These are phyloP conservation scores for Gastrodia elata DNA, from an alignment of 106 monocot species.

Conservation along the genomic window DNA sequence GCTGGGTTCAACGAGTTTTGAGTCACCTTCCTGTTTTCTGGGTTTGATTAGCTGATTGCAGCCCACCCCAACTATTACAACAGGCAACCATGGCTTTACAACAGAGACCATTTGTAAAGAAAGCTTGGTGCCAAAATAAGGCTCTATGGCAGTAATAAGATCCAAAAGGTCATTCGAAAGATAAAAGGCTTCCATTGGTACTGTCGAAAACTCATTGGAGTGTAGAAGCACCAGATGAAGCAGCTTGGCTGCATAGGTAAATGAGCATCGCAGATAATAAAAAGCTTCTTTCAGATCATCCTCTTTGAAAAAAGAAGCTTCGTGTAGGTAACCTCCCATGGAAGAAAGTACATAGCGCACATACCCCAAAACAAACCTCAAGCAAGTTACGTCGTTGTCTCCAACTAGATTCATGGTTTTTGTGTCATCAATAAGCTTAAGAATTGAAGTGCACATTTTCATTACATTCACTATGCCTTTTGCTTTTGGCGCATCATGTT, in stretches of 20 bases:
- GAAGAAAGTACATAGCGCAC: conserved; percentile 23
- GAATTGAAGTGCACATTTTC: conserved; percentile 36
- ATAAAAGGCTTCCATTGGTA: conserved; percentile 35
- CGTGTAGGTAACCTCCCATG: conserved; percentile 16
- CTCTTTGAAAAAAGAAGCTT: conserved; percentile 16
- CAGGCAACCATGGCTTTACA: conserved; percentile 71
- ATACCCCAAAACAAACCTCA: conserved; percentile 51
- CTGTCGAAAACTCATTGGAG: conserved; percentile 24
- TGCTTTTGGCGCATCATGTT: conserved; percentile 13
- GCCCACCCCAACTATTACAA: conserved; percentile 59
- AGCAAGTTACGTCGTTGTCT: conserved; percentile 27
- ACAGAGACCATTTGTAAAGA: conserved; percentile 32
- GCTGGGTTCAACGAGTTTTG: neutral
- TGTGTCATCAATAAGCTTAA: conserved; percentile 61
- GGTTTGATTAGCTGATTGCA: conserved; percentile 32
- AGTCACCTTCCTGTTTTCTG: neutral
- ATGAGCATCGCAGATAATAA: conserved; percentile 38
- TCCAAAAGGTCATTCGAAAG: conserved; percentile 72
- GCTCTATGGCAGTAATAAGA: conserved; percentile 48
- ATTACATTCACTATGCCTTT: conserved; percentile 29
- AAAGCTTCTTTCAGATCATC: conserved; percentile 35
- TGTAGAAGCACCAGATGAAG: conserved; percentile 49
- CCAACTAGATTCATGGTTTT: conserved; percentile 20
- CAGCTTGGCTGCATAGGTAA: conserved; percentile 72
- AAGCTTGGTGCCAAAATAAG: conserved; percentile 28